These are phyloP conservation scores for Rhizopogon vinicolor DNA, from an alignment of 768 basidiomycete species.

Conservation along the genomic window DNA sequence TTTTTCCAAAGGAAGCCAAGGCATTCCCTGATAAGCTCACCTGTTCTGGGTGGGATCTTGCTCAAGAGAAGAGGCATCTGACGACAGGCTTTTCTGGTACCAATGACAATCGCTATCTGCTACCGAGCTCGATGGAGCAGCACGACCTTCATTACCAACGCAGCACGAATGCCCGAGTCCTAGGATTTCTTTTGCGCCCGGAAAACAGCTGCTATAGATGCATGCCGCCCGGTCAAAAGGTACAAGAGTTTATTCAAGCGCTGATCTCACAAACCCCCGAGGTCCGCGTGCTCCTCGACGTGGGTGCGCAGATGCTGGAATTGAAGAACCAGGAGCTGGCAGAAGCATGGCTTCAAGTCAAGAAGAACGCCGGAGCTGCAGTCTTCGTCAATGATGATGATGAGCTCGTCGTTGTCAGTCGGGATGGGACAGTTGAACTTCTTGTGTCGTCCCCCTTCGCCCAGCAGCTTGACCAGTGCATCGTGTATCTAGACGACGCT, in stretches of 20 bases:
- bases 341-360: slow-evolving; percentile 32
- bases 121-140: no score
- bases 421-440: slow-evolving; percentile 23
- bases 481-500: slow-evolving; percentile 35
- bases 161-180: no score
- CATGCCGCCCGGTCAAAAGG: slow-evolving; percentile 7
- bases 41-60: slow-evolving; percentile 35
- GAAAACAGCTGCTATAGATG: slow-evolving; percentile 13
- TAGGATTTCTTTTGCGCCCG: slow-evolving; percentile 25
- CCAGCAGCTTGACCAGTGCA: slow-evolving; percentile 29
- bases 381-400: slow-evolving; percentile 30
- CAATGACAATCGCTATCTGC: no score
- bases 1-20: slow-evolving; percentile 34
- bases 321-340: slow-evolving; percentile 39
- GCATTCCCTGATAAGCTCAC: slow-evolving; percentile 30
- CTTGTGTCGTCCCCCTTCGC: slow-evolving; percentile 28
- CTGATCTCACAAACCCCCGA: slow-evolving; percentile 31
- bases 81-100: slow-evolving; percentile 34
- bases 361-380: slow-evolving; percentile 16
- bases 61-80: slow-evolving; percentile 14
- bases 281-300: slow-evolving; percentile 49
- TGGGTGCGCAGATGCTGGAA: slow-evolving; percentile 55
- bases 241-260: slow-evolving; percentile 18
- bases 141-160: no score
- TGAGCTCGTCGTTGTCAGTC: slow-evolving; percentile 26